A percentile compares a stretch with the other conserved stretches of the same genome.
Evolutionary conservation across 73 alveolate genomes (phyloP).

Genomic region (Paramecium octaurelia): DNA sequence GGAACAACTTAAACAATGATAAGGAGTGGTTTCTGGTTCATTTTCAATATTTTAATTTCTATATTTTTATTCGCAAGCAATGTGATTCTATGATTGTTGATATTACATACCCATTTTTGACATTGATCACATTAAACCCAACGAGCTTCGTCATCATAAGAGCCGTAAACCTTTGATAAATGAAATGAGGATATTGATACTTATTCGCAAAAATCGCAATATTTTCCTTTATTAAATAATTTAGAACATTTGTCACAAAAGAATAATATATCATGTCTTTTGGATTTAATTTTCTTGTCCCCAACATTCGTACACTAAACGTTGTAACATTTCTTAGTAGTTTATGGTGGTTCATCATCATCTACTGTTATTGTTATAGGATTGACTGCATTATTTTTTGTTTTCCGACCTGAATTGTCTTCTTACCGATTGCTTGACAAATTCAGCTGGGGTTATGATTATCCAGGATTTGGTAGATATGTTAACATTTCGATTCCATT

Average conservation of each 20-base stretch:
- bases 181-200: neutral
- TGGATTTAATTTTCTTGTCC: constrained; percentile 17
- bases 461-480: neutral
- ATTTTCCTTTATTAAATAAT: constrained; percentile 31
- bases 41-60: constrained; percentile 24
- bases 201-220: constrained; percentile 45
- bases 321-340: neutral
- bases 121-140: constrained; percentile 42
- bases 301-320: neutral
- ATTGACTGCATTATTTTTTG: neutral
- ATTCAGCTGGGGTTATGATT: neutral
- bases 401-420: neutral
- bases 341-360: constrained; percentile 31
- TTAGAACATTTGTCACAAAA: constrained; percentile 38
- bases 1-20: neutral
- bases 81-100: neutral
- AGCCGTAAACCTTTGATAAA: constrained; percentile 15
- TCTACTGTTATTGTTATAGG: neutral
- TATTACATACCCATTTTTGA: constrained; percentile 1
- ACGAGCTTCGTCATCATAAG: constrained; percentile 48
- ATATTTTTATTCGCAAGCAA: neutral
- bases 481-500: neutral
- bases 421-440: neutral
- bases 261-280: neutral
- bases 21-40: constrained; percentile 18